These are phyloP conservation scores for Microthlaspi erraticum DNA, from an alignment of 345 rosid genomes.

Conservation along the genomic window DNA sequence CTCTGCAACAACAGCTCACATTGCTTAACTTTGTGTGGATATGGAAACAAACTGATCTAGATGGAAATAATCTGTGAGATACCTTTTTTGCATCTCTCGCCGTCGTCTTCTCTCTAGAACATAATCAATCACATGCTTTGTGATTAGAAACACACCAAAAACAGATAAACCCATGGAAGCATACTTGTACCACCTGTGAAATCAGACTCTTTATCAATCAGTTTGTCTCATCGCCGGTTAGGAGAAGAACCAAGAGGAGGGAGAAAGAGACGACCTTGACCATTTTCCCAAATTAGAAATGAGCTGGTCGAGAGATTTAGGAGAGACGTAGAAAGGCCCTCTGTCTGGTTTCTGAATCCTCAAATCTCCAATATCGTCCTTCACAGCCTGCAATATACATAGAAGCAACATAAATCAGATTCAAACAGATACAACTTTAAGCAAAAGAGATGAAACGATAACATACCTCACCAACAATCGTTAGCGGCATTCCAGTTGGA, in stretches of 20 bases:
- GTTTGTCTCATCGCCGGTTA: slow-evolving; percentile 38
- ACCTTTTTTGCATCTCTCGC: slow-evolving; percentile 73
- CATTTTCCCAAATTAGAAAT: slow-evolving; percentile 90
- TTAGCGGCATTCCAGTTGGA: slow-evolving; percentile 88
- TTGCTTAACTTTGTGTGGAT: slow-evolving; percentile 26
- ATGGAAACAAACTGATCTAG: not conserved
- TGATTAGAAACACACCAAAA: slow-evolving; percentile 76
- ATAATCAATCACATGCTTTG: slow-evolving; percentile 64
- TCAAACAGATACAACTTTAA: too few relatives aligned
- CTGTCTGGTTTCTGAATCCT: slow-evolving; percentile 69
- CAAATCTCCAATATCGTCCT: slow-evolving; percentile 86
- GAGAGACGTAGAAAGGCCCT: slow-evolving; percentile 92
- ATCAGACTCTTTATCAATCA: slow-evolving; percentile 30
- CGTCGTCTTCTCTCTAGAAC: slow-evolving; percentile 72
- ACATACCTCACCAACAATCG: slow-evolving; percentile 97
- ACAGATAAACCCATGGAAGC: slow-evolving; percentile 83
- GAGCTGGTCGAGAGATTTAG: slow-evolving; percentile 82
- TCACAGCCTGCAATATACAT: slow-evolving; percentile 70
- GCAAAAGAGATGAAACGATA: too few relatives aligned
- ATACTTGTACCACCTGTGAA: slow-evolving; percentile 79
- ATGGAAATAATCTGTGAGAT: slow-evolving; percentile 52
- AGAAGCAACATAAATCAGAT: slow-evolving; percentile 24
- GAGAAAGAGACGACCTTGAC: slow-evolving; percentile 65
- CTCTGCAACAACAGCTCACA: slow-evolving; percentile 58
- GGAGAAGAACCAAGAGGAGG: slow-evolving; percentile 30